Evolutionary conservation across 2,329 filamentous ascomycete genomes (phyloP), one percentile per base, ranked within the genome.

Genomic region (Aspergillus ruber): DNA sequence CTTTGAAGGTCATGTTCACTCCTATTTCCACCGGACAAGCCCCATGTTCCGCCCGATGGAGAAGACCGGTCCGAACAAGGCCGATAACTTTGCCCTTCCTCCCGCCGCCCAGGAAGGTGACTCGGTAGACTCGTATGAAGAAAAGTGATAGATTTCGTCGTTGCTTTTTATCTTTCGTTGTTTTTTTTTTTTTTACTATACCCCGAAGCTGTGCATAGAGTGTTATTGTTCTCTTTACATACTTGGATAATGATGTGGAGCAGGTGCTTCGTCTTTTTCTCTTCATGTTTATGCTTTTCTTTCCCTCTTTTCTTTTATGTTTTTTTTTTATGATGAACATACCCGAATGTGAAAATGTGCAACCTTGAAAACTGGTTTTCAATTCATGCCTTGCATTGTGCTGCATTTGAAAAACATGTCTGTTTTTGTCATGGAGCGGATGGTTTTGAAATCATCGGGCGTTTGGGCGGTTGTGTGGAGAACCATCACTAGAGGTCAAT

Each of bases 1-100:
- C 43, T 72, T 74, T 56, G 69, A 71, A 46, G 68, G 68, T 17
- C 74, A 80, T 50, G 73, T 80, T 13, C 70, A 71, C 57, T 69
- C 67, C 3, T 80, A 77, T 61, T 81, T 81, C 61, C 71, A 77
- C 65, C 73, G 76, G 35, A 79, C 76, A 32, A 69, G 66, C 50
- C 66, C 66, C 25, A 69, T 69, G 66, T 69, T 69, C 64, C 66
- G 66, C 49, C 62, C 61, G 1, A 65, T 62, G 58, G 66, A 69
- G 51, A 59, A 66, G 53, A 50, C 55, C 18, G 45, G 48, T 25
- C 29, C 55, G 8, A 50, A 53, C 43, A 65, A 61, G 50, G 52
- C 61, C 23, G 65, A 66, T 43, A 60, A 58, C 47, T 65, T 68
- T 47, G 53, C 56, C 3, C 48, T 69, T 17, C 66, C 66, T 42